Evolutionary conservation across 2,329 filamentous ascomycete genomes (phyloP).

Genomic region (Colletotrichum liriopes): DNA sequence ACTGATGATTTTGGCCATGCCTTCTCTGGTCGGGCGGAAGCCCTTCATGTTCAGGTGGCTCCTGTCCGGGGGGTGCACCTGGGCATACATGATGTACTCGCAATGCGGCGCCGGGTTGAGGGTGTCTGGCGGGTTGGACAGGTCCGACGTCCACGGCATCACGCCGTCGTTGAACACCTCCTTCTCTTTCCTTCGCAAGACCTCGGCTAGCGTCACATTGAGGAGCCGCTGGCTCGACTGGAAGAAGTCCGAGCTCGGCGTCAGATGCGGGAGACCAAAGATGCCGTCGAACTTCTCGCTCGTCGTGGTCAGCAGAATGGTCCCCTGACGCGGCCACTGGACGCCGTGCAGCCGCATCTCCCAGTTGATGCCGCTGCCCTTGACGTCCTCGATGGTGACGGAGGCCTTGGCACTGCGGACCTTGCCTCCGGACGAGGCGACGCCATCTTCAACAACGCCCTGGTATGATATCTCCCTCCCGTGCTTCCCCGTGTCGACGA

Average conservation of each 20-base stretch:
- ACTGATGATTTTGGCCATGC: constrained; percentile 59
- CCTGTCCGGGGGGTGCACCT: constrained; percentile 74
- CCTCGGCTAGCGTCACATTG: constrained; percentile 79
- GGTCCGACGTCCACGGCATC: constrained; percentile 84
- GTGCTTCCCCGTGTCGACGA: constrained; percentile 66
- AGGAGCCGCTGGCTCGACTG: constrained; percentile 75
- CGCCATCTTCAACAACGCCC: constrained; percentile 53
- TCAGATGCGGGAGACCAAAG: constrained; percentile 88
- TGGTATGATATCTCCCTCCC: constrained; percentile 62
- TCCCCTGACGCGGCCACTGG: constrained; percentile 87
- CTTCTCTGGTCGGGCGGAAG: constrained; percentile 52
- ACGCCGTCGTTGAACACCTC: constrained; percentile 69
- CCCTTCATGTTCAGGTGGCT: constrained; percentile 52
- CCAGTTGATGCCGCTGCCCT: constrained; percentile 80
- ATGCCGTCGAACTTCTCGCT: constrained; percentile 96
- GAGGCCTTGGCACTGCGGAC: constrained; percentile 80
- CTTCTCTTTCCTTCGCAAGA: constrained; percentile 76
- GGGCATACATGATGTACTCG: constrained; percentile 90
- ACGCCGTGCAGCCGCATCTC: constrained; percentile 86
- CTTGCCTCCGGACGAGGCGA: constrained; percentile 63
- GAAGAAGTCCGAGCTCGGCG: constrained; percentile 72
- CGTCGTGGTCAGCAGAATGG: constrained; percentile 86
- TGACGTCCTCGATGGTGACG: constrained; percentile 80
- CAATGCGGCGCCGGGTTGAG: constrained; percentile 80
- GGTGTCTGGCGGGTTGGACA: constrained; percentile 73